These are phyloP conservation scores for Pythium dissotocum DNA, from an alignment of 352 stramenopile genomes.

Conservation along the genomic window DNA sequence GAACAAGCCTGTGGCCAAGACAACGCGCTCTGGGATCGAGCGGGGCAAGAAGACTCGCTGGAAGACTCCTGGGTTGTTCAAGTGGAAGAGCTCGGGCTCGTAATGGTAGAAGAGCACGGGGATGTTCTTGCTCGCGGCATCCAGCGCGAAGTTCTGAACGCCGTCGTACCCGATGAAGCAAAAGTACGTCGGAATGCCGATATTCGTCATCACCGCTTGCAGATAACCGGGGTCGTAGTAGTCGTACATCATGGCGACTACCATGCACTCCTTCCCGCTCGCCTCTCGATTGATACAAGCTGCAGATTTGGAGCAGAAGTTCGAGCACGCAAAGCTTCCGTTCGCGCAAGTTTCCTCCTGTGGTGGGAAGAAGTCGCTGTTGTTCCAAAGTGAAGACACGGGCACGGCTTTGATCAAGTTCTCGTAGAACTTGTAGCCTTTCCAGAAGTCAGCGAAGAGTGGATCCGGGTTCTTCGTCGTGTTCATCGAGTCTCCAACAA, in stretches of 20 bases:
- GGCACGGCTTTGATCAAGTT: slow-evolving; percentile 36
- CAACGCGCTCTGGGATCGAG: slow-evolving; percentile 22
- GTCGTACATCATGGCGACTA: slow-evolving; percentile 40
- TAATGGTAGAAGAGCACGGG: slow-evolving; percentile 53
- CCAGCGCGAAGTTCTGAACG: slow-evolving; percentile 20
- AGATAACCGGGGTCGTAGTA: slow-evolving; percentile 36
- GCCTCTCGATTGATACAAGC: slow-evolving; percentile 34
- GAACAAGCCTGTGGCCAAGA: slow-evolving; percentile 16
- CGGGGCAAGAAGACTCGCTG: slow-evolving; percentile 41
- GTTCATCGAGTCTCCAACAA: slow-evolving; percentile 26
- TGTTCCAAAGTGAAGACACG: slow-evolving; percentile 29
- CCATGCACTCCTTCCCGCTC: slow-evolving; percentile 36
- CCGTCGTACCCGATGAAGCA: slow-evolving; percentile 33
- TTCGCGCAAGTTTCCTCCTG: slow-evolving; percentile 29
- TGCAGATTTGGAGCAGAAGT: slow-evolving; percentile 41
- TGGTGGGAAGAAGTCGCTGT: slow-evolving; percentile 38
- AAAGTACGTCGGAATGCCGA: slow-evolving; percentile 40
- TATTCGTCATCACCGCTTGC: slow-evolving; percentile 37
- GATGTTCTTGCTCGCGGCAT: slow-evolving; percentile 11
- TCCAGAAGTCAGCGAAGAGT: slow-evolving; percentile 53
- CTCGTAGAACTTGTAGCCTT: slow-evolving; percentile 43
- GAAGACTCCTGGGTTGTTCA: slow-evolving; percentile 33
- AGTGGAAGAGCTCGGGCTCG: slow-evolving; percentile 45
- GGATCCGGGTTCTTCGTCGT: slow-evolving; percentile 4
- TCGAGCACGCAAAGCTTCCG: slow-evolving; percentile 40